Conservation (phyloP, 257 asterid genomes). For the Phtheirospermum japonicum region DNA sequence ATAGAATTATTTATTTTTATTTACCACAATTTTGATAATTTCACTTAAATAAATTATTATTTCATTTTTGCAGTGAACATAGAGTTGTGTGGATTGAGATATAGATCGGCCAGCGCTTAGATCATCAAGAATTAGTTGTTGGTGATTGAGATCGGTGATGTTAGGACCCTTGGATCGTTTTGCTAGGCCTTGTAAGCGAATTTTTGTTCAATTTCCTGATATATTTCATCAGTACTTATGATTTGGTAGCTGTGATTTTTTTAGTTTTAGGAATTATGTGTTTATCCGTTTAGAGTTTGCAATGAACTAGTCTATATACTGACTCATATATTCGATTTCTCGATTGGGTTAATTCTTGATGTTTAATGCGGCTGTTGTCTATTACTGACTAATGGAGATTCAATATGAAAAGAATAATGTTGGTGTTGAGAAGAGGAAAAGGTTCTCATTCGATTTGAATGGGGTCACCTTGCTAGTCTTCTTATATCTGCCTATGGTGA, state of each 20-base stretch:
- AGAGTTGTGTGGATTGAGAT: slow-evolving; percentile 25
- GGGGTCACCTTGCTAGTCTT: too few species aligned
- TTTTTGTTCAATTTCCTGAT: background rate
- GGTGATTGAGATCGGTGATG: too few species aligned
- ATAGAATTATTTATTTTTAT: background rate
- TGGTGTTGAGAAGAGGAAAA: too few species aligned
- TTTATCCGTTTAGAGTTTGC: slow-evolving; percentile 8
- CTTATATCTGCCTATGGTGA: too few species aligned
- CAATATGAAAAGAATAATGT: slow-evolving; percentile 1
- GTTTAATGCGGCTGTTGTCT: too few species aligned
- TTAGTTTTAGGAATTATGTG: slow-evolving; percentile 7
- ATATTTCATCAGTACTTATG: slow-evolving; percentile 28
- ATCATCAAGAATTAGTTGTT: too few species aligned
- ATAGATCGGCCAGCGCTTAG: slow-evolving; percentile 15
- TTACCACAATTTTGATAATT: background rate
- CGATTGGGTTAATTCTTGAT: too few species aligned
- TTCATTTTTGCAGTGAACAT: slow-evolving; percentile 8
- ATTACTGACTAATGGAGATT: too few species aligned
- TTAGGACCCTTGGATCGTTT: slow-evolving; percentile 93
- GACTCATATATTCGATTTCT: background rate
- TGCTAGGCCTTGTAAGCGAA: slow-evolving; percentile 79
- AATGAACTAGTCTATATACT: background rate
- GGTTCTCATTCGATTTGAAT: too few species aligned
- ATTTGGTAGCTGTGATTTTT: slow-evolving; percentile 1
- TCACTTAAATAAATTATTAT: slow-evolving; percentile 12